These are phyloP conservation scores for Botrytis cinerea DNA, from an alignment of 2,329 filamentous ascomycete species.

Conservation along the genomic window DNA sequence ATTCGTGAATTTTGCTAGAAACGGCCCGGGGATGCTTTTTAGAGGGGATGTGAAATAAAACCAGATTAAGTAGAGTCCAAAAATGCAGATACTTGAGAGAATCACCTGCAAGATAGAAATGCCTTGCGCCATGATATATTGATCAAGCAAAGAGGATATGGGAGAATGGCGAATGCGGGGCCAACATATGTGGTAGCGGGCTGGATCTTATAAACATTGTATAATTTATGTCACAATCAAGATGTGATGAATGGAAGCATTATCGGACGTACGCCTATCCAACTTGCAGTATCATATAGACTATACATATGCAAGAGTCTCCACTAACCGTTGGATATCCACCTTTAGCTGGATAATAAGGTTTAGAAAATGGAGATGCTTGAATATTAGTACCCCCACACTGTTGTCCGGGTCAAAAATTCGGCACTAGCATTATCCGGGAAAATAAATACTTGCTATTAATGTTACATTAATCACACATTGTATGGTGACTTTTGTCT, in stretches of 20 bases:
- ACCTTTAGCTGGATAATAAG: not conserved
- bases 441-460: too few species aligned
- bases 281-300: not conserved
- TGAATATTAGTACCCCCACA: not conserved
- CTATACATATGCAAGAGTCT: not conserved
- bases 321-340: not conserved
- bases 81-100: not conserved
- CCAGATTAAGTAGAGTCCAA: not conserved
- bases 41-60: constrained; percentile 28
- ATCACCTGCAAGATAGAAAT: not conserved
- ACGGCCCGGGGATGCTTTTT: constrained; percentile 35
- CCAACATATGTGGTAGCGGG: not conserved
- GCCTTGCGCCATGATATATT: not conserved
- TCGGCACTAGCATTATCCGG: not conserved
- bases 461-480: too few species aligned
- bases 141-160: not conserved
- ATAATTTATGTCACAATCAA: not conserved
- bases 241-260: not conserved
- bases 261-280: not conserved
- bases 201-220: not conserved
- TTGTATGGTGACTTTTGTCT: too few species aligned
- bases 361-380: not conserved
- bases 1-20: constrained; percentile 37
- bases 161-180: not conserved
- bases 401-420: not conserved